These are phyloP conservation scores for Ogataea chonburiensis DNA, from an alignment of 805 yeast genomes.

Conservation along the genomic window DNA sequence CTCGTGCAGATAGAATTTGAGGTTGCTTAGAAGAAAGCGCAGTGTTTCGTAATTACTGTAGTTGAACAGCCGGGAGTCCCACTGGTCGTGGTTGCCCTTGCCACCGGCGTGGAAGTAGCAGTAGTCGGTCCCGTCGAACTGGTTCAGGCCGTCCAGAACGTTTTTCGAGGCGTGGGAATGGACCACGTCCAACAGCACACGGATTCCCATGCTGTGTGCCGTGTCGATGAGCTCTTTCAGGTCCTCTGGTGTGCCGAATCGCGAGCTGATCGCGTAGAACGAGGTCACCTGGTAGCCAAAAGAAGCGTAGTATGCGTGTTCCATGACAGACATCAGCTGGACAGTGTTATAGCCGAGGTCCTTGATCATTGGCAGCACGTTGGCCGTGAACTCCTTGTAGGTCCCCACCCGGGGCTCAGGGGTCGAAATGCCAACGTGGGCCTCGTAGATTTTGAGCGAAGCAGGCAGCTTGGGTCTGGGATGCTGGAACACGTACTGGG, in stretches of 20 bases:
- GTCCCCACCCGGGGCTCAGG: constrained; percentile 85
- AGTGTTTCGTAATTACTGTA: constrained; percentile 90
- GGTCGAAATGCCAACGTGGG: constrained; percentile 92
- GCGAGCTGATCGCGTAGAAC: constrained; percentile 84
- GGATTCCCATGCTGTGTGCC: constrained; percentile 85
- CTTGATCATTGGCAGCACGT: constrained; percentile 80
- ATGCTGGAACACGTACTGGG: constrained; percentile 57
- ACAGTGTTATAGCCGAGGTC: constrained; percentile 88
- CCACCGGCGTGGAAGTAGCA: constrained; percentile 89
- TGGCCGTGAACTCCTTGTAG: constrained; percentile 78
- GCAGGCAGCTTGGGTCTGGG: constrained; percentile 57
- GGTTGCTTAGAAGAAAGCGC: constrained; percentile 78
- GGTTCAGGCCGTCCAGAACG: constrained; percentile 88
- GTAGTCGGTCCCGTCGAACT: constrained; percentile 92
- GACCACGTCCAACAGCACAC: constrained; percentile 86
- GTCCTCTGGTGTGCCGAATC: constrained; percentile 95
- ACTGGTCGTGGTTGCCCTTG: constrained; percentile 83
- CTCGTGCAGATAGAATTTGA: constrained; percentile 79
- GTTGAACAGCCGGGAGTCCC: constrained; percentile 96
- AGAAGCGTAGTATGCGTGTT: constrained; percentile 96
- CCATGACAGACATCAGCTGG: constrained; percentile 98
- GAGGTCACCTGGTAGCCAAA: constrained; percentile 97
- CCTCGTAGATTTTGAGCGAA: constrained; percentile 81
- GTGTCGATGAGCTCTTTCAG: constrained; percentile 85
- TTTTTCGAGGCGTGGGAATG: constrained; percentile 96